Evolutionary conservation across 306 rosid species (phyloP).

Genomic region (Glycine latifolia): DNA sequence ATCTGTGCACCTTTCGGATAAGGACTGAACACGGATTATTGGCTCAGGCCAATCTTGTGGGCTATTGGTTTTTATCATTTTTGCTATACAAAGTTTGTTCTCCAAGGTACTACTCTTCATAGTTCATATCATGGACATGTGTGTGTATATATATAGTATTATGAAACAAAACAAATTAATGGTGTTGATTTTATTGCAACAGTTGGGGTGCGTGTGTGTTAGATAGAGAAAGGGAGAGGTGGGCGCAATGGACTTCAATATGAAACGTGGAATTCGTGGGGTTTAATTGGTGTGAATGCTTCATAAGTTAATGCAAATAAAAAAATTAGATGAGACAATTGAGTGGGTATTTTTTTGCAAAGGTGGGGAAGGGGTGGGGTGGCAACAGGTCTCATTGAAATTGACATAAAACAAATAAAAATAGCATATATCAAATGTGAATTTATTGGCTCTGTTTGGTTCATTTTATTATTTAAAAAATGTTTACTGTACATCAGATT

Average conservation of each 20-base stretch:
- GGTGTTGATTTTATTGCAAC: not conserved
- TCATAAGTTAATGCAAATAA: not conserved
- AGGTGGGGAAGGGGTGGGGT: not conserved
- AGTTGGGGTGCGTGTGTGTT: conserved; percentile 5
- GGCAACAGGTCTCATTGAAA: conserved; percentile 31
- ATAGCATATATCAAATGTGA: no score
- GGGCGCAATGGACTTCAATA: conserved; percentile 10
- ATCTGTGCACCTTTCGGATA: conserved; percentile 59
- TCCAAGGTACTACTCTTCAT: conserved; percentile 4
- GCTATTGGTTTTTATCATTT: conserved; percentile 37
- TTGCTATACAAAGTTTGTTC: not conserved
- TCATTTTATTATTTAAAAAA: not conserved
- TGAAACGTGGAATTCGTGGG: conserved; percentile 49
- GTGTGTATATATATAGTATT: not conserved
- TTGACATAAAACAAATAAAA: not conserved
- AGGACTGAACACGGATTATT: conserved; percentile 79
- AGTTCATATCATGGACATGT: not conserved
- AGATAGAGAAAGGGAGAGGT: conserved; percentile 4
- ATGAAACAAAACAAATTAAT: conserved; percentile 35
- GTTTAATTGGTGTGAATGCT: conserved; percentile 34
- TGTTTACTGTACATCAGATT: not conserved
- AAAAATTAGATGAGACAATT: conserved; percentile 15
- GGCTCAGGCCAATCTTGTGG: conserved; percentile 88
- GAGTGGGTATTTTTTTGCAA: conserved; percentile 12
- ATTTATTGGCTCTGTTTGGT: not conserved